Evolutionary conservation across 441 rosid species (phyloP).

Genomic region (Daphne laureola): DNA sequence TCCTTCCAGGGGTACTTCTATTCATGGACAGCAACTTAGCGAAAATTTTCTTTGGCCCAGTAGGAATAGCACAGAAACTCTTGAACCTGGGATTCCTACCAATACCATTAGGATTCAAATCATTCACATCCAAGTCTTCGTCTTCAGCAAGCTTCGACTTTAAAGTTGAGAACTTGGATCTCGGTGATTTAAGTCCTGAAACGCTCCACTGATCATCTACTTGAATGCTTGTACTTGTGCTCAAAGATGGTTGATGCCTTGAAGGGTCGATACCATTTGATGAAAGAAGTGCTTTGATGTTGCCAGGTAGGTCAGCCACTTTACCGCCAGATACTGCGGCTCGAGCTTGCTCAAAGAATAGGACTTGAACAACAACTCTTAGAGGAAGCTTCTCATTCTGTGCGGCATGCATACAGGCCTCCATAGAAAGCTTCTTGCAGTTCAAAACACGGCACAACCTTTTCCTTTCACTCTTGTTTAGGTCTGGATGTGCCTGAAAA

Average conservation of each 20-base stretch:
- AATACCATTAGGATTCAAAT: conserved; percentile 44
- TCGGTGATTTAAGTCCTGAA: conserved; percentile 77
- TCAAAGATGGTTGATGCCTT: conserved; percentile 45
- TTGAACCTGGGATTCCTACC: conserved; percentile 57
- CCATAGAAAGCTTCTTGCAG: conserved; percentile 68
- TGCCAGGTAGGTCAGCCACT: conserved; percentile 66
- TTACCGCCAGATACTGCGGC: conserved; percentile 62
- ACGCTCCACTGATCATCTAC: conserved; percentile 93
- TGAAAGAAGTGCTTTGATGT: conserved; percentile 79
- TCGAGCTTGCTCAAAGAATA: conserved; percentile 73
- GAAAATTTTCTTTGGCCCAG: conserved; percentile 73
- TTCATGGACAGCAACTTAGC: conserved; percentile 76
- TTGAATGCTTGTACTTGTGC: conserved; percentile 55
- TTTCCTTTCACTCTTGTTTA: conserved; percentile 61
- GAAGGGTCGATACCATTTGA: conserved; percentile 74
- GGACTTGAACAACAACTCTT: conserved; percentile 71
- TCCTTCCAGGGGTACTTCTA: conserved; percentile 56
- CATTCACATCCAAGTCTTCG: conserved; percentile 49
- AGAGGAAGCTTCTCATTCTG: conserved; percentile 63
- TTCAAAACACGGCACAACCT: conserved; percentile 48
- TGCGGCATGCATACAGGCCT: conserved; percentile 76
- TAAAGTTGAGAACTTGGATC: conserved; percentile 61
- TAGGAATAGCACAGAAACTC: conserved; percentile 72
- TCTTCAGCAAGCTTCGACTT: conserved; percentile 87
- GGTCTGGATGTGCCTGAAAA: conserved; percentile 46